Base-by-base conservation (phyloP, 148 eudicot species). In the Rhododendron ferrugineum region DNA sequence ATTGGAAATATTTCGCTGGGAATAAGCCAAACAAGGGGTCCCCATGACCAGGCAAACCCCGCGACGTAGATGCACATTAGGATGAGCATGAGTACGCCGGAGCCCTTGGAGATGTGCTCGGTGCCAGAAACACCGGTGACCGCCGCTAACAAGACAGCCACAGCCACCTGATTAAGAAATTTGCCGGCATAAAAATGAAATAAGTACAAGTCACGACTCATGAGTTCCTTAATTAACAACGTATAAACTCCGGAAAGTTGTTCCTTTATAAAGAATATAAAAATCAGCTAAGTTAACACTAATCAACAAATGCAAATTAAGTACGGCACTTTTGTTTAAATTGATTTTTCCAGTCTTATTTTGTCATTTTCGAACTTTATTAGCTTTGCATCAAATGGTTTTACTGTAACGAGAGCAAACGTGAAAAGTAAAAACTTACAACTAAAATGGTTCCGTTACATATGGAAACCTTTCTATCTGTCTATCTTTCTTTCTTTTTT, bases 11-110 rank as follows among this genome's bases (percentile, higher is more conserved):
- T 93, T 87, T 93, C 95, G 64, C 95, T 93, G 1, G 95, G 93
- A 32, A 93, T 73, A n/a, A 93, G 91, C 91, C 90, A 91, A n/a
- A 83, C 86, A 7, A 93, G 87, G 16, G 93, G 92, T 23, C 95
- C 95, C 95, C 93, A 93, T 1, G 95, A 93, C 93, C 93, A 91
- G 28, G 93, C 95, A 49, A 90, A 93, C n/a, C 91, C 95, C 44
- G 93, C 91, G 40, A 91, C 91, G 74, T 93, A 93, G 22, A 87
- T 40, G 86, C 95, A 93, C 95, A 93, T 91, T 10, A 93, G 87
- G n/a, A 85, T 73, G 8, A 93, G 87, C 36, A 93, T 92, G 2
- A 90, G 66, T 16, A 87, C 42, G 4, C 91, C 85, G 13, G 23
- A 46, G 18, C 86, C 91, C 82, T 80, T 90, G 20, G 91, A 83